phyloP scores from a whole-genome alignment of 495 filamentous ascomycete genomes.

The Chaetomium fimeti region DNA sequence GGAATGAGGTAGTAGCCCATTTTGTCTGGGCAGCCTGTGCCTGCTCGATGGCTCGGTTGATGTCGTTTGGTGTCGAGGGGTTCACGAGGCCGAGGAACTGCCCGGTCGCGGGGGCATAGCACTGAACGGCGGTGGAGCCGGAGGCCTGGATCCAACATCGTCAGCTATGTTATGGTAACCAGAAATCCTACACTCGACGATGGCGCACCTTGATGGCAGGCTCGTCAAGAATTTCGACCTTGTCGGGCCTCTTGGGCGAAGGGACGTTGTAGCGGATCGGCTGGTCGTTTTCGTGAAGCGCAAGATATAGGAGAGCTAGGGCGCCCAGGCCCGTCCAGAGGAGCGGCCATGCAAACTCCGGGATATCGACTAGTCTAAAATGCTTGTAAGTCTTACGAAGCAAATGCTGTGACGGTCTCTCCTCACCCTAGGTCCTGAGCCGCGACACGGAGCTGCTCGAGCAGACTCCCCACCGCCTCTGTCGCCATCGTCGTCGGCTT shows the following conservation, averaged over 20 bases:
- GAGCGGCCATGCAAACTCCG: slow-evolving; percentile 20
- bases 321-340: slow-evolving; percentile 33
- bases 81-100: slow-evolving; percentile 76
- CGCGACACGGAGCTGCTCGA: slow-evolving; percentile 27
- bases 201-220: slow-evolving; percentile 50
- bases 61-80: slow-evolving; percentile 71
- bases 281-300: slow-evolving; percentile 30
- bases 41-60: slow-evolving; percentile 74
- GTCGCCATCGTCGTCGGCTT: slow-evolving; percentile 19
- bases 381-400: background rate
- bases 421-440: slow-evolving; percentile 20
- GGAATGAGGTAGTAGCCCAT: slow-evolving; percentile 80
- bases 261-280: slow-evolving; percentile 45
- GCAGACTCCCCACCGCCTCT: slow-evolving; percentile 19
- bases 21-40: slow-evolving; percentile 71
- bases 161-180: background rate
- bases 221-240: slow-evolving; percentile 62
- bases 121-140: slow-evolving; percentile 65
- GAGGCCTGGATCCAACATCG: slow-evolving; percentile 37
- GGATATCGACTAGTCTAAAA: slow-evolving; percentile 19
- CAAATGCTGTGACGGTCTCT: background rate
- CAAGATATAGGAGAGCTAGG: slow-evolving; percentile 34
- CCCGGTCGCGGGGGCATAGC: slow-evolving; percentile 90
- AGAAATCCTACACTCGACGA: too few relatives aligned
- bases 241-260: slow-evolving; percentile 42